phyloP scores from a whole-genome alignment of 495 filamentous ascomycete species.

The Aspergillus coremiiformis region DNA sequence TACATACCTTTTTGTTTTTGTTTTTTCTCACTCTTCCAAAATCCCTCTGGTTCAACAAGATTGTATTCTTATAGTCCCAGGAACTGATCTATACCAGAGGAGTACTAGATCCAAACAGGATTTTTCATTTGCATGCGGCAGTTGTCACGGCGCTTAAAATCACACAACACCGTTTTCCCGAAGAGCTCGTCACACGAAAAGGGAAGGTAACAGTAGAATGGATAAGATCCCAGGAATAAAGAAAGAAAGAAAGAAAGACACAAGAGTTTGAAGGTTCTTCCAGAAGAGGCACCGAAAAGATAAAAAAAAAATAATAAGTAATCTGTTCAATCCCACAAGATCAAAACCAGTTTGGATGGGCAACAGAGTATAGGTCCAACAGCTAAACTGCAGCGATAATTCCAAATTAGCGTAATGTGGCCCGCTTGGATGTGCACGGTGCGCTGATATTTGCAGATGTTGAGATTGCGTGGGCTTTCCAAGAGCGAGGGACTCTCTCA shows the following conservation, averaged over 20 bases:
- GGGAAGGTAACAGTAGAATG: not conserved
- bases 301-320: not conserved
- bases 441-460: slow-evolving; percentile 3
- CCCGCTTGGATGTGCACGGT: slow-evolving; percentile 16
- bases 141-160: not conserved
- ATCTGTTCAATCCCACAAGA: slow-evolving; percentile 3
- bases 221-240: not conserved
- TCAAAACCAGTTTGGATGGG: slow-evolving; percentile 2
- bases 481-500: not conserved
- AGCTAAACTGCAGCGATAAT: slow-evolving; percentile 2
- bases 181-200: not conserved
- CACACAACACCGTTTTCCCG: not conserved
- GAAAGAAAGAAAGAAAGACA: not conserved
- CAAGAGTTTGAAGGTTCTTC: slow-evolving; percentile 11
- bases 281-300: slow-evolving; percentile 10
- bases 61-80: not conserved
- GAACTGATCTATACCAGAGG: slow-evolving; percentile 12
- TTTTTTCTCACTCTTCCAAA: slow-evolving; percentile 2
- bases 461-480: not conserved
- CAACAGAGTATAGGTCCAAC: not conserved
- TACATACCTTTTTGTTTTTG: slow-evolving; percentile 11
- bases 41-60: not conserved
- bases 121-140: slow-evolving; percentile 8
- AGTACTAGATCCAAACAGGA: slow-evolving; percentile 14
- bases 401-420: slow-evolving; percentile 7